Percentiles rank a stretch among this genome's conserved stretches.
These are phyloP conservation scores for Penicillium sp. DNA, from an alignment of 2,329 filamentous ascomycete species.

Conservation along the genomic window DNA sequence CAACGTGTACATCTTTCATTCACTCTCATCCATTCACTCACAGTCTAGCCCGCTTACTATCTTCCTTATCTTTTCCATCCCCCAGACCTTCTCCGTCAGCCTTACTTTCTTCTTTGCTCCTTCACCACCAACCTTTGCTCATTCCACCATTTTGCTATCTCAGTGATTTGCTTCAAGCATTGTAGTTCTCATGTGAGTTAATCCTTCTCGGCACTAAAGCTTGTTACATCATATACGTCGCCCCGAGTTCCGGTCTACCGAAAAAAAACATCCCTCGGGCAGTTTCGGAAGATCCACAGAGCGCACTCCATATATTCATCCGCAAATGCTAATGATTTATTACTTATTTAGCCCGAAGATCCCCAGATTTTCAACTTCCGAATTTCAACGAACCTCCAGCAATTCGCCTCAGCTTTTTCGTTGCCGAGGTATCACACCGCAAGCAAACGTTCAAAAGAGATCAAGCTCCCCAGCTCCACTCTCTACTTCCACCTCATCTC, in stretches of 20 bases:
- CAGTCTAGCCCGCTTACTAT: not conserved
- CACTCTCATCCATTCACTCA: not conserved
- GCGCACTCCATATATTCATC: not conserved
- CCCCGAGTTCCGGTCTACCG: constrained; percentile 15
- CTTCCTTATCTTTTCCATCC: not conserved
- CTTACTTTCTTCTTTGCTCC: not conserved
- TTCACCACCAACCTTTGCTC: not conserved
- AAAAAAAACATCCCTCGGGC: constrained; percentile 13
- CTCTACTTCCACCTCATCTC: not conserved
- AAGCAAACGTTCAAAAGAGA: not conserved
- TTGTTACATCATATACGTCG: constrained; percentile 14
- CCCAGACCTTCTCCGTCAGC: not conserved
- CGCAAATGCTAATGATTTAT: not conserved
- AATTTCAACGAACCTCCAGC: not conserved
- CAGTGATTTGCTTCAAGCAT: not conserved
- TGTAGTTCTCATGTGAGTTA: constrained; percentile 13
- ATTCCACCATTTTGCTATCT: not conserved
- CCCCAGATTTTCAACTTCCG: not conserved
- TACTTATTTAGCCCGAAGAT: not conserved
- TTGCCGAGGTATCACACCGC: constrained; percentile 7
- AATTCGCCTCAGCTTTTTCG: not conserved
- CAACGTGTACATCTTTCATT: not conserved
- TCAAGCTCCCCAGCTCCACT: not conserved
- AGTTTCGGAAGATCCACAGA: constrained; percentile 9
- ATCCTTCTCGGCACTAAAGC: not conserved